Base-by-base conservation (phyloP, 2,329 filamentous ascomycete genomes). In the Cercospora sp. region DNA sequence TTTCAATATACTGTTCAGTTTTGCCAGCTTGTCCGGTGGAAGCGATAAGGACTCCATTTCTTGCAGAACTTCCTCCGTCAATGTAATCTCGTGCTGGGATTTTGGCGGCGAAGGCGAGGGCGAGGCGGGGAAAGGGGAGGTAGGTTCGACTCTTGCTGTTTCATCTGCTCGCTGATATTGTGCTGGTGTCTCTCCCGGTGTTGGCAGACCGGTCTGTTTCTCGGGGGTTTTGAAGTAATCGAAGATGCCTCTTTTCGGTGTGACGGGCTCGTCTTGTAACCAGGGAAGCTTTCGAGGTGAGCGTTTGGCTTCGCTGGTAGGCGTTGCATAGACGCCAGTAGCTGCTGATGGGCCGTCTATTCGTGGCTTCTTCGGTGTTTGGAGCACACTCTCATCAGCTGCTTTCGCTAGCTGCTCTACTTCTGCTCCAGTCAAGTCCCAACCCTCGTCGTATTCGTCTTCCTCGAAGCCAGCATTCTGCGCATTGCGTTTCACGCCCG, bases 1-100 rank as follows among this genome's bases (percentile, higher is more conserved):
- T 39, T 84, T 81, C 33, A 92, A 80, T 7, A 86, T 72, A 26
- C 71, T 67, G 0, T 78, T 77, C 1, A 90, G 76, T 23, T 75
- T 78, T 1, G 72, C 67, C 4, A 81, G 67, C 13, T 69, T 69
- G 4, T 73, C 71, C 5, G 71, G 66, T 3, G 75, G 73, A 1
- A 78, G 55, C 13, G 18, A 45, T 20, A 67, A 45, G 23, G 65
- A 31, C 1, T 60, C 33, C 8, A 78, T 70, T 16, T 67, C 64
- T 5, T 72, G 59, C 10, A 78, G 67, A 0, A 73, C 72, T 62
- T 76, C 72, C 10, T 51, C 65, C 2, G 74, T 75, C 8, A 78
- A 67, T 5, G 73, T 72, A 12, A 51, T 23, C 20, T 51, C 45
- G 2, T 13, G 20, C 45, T 51, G 18, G 20, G 16, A n/a, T n/a